These are phyloP conservation scores for Cordyceps farinosa DNA, from an alignment of 2,329 filamentous ascomycete species.

Conservation along the genomic window DNA sequence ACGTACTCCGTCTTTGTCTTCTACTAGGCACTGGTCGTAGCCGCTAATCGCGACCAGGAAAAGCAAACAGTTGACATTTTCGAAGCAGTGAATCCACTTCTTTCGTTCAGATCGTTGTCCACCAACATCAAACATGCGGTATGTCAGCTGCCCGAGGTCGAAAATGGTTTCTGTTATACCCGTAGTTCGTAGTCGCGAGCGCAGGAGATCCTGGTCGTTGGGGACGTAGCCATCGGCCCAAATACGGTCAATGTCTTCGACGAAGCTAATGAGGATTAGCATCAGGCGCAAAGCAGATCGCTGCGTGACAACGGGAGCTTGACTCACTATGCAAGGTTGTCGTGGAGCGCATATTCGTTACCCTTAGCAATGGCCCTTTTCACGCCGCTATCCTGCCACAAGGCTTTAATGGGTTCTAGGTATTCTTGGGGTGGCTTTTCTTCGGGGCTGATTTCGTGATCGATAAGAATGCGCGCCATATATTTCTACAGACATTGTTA, in stretches of 20 bases:
- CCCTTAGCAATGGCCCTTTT: slow-evolving; percentile 86
- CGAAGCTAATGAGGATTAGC: slow-evolving; percentile 60
- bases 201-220: slow-evolving; percentile 89
- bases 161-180: slow-evolving; percentile 96
- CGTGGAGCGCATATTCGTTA: slow-evolving; percentile 94
- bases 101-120: slow-evolving; percentile 90
- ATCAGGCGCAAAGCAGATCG: neutral
- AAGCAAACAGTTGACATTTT: slow-evolving; percentile 86
- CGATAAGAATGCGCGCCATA: slow-evolving; percentile 71
- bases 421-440: slow-evolving; percentile 77
- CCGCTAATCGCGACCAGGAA: slow-evolving; percentile 95
- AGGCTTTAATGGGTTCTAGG: slow-evolving; percentile 72
- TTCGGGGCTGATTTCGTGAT: slow-evolving; percentile 77
- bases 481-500: slow-evolving; percentile 55
- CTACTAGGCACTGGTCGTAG: slow-evolving; percentile 93
- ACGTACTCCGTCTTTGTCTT: slow-evolving; percentile 92
- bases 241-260: slow-evolving; percentile 70
- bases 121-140: slow-evolving; percentile 95
- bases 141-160: slow-evolving; percentile 85
- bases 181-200: slow-evolving; percentile 84
- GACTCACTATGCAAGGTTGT: slow-evolving; percentile 88
- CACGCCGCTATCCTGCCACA: slow-evolving; percentile 83
- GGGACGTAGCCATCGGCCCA: slow-evolving; percentile 79
- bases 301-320: neutral
- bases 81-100: slow-evolving; percentile 97